Base-by-base conservation (phyloP, 768 basidiomycete genomes). In the Hypholoma sublateritium region DNA sequence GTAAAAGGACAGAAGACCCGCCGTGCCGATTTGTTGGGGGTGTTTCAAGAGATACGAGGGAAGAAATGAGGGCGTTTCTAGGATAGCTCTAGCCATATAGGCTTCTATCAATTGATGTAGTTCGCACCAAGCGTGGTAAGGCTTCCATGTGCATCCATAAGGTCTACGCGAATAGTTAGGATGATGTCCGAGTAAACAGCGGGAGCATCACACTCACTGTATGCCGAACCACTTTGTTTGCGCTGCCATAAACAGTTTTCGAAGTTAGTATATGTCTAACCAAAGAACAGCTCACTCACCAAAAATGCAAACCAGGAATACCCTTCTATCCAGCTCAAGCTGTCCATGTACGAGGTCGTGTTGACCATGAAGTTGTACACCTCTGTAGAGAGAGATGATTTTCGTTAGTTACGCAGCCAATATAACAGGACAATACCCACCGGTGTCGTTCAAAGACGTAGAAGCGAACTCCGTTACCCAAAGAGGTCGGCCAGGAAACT, bases 401-500 rank as follows among this genome's bases (percentile, higher is more conserved):
- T 9, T 37, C 14, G 12, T 16, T 7, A 16, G 12, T 22, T n/a
- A 4, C 35, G 13, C 5, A 35, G 12, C 28, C 6, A n/a, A 6
- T 9, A 6, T 35, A 7, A 37, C 9, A 36, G 12, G 37, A 22
- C 16, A 51, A 17, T 24, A 25, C 34, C 13, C 19, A 55, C 58
- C 53, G 19, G 53, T 45, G 16, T 39, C 28, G 16, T 59, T 24
- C 16, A 48, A 17, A 37, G 54, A 55, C 28, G 58, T 59, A 16
- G 58, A 59, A 8, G 58, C 58, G 45, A 45, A 59, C 25, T 77
- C 74, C 2, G 74, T 76, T 3, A 77, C 63, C 74, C 74, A 76
- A 6, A 76, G 48, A 6, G 68, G 69, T 5, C 66, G 65, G 4
- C 64, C 56, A 44, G 72, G 70, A 53, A 75, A 75, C 43, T 67